These are phyloP conservation scores for Raffaelea ambrosiae DNA, from an alignment of 2,329 filamentous ascomycete genomes.

Conservation along the genomic window DNA sequence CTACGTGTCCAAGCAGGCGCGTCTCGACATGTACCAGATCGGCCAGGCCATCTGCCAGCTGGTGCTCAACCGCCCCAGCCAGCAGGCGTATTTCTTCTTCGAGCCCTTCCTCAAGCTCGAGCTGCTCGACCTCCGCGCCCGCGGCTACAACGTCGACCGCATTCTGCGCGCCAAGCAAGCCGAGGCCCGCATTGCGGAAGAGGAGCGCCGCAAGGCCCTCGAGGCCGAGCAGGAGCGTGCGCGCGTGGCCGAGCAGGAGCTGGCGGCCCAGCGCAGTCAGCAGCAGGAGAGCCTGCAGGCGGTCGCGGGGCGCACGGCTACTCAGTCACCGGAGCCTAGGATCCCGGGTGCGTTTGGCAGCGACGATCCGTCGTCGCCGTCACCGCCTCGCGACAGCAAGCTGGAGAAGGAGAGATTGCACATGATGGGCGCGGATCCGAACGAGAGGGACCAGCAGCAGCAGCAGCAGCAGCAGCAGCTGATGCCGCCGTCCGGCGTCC, in stretches of 20 bases:
- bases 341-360: constrained; percentile 55
- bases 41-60: constrained; percentile 78
- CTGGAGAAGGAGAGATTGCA: no score
- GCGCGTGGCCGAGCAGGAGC: constrained; percentile 43
- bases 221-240: constrained; percentile 65
- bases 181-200: constrained; percentile 80
- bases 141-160: constrained; percentile 94
- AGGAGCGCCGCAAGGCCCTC: constrained; percentile 64
- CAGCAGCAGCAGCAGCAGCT: neutral
- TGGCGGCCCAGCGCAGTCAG: constrained; percentile 28
- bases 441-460: constrained; percentile 5
- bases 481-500: neutral
- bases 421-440: no score
- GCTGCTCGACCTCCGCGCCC: constrained; percentile 69
- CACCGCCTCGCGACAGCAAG: constrained; percentile 10
- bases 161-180: constrained; percentile 83
- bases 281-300: constrained; percentile 9
- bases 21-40: constrained; percentile 78
- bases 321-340: constrained; percentile 31
- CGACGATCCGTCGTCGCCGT: no score
- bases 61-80: constrained; percentile 71
- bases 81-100: constrained; percentile 82
- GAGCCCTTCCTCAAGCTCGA: constrained; percentile 86
- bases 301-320: constrained; percentile 29
- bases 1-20: constrained; percentile 63